A percentile compares a stretch with the other conserved stretches of the same genome.
phyloP scores from a whole-genome alignment of 441 rosid genomes.

The Omphalea diandra region DNA sequence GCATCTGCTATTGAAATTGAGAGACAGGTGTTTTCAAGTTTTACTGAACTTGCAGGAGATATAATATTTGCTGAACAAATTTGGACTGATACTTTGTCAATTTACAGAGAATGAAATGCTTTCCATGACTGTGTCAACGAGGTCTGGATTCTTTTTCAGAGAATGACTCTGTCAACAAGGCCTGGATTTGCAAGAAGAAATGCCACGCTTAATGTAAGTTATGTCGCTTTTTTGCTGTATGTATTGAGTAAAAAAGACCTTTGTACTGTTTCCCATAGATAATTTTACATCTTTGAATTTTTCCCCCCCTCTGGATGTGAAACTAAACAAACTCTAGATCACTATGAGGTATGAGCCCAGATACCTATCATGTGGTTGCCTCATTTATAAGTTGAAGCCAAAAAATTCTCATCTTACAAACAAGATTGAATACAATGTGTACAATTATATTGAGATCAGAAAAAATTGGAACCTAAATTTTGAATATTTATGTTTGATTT shows the following conservation, averaged over 20 bases:
- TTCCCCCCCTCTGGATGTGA: not conserved
- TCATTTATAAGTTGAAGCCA: not conserved
- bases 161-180: constrained; percentile 34
- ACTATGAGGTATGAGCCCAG: not conserved
- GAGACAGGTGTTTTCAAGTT: constrained; percentile 64
- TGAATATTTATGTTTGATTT: not conserved
- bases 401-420: not conserved
- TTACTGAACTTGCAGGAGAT: constrained; percentile 20
- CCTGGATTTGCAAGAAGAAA: not conserved
- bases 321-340: not conserved
- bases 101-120: constrained; percentile 94
- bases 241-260: not conserved
- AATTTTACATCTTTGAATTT: not conserved
- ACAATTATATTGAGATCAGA: not conserved
- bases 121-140: constrained; percentile 59
- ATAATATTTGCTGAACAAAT: constrained; percentile 12
- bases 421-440: not conserved
- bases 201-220: constrained; percentile 2
- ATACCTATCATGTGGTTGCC: not conserved
- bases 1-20: constrained; percentile 86
- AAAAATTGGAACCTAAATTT: not conserved
- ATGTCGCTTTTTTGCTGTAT: not conserved
- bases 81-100: constrained; percentile 24
- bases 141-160: too few species aligned
- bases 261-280: not conserved